phyloP scores from a whole-genome alignment of 768 basidiomycete genomes.

The Coprinellus micaceus region DNA sequence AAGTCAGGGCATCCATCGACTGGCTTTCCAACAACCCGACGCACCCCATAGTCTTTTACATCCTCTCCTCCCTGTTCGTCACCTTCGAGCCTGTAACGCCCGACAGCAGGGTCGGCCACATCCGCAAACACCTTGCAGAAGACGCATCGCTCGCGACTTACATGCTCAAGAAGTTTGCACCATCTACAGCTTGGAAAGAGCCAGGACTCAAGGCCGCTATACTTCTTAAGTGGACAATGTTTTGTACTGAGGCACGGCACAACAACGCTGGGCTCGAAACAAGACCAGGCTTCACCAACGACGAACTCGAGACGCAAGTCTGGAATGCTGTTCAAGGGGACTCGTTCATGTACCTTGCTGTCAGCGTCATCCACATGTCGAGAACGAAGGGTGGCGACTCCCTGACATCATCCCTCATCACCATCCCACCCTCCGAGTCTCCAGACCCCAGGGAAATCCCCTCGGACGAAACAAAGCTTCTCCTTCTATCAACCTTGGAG shows the following conservation, averaged over 20 bases:
- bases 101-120: constrained; percentile 36
- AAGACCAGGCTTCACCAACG: constrained; percentile 63
- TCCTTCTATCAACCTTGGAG: constrained; percentile 64
- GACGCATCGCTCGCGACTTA: constrained; percentile 46
- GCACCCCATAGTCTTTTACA: constrained; percentile 65
- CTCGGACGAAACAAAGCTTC: constrained; percentile 48
- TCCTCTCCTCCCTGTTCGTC: constrained; percentile 61
- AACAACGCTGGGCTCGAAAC: constrained; percentile 63
- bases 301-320: constrained; percentile 77
- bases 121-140: constrained; percentile 46
- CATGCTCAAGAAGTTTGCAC: constrained; percentile 57
- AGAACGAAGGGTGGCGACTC: constrained; percentile 34
- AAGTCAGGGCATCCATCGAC: constrained; percentile 62
- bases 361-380: constrained; percentile 56
- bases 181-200: constrained; percentile 61
- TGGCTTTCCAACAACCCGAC: constrained; percentile 67
- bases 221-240: constrained; percentile 85
- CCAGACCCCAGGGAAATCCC: constrained; percentile 45
- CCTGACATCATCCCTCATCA: constrained; percentile 33
- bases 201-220: constrained; percentile 66
- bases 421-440: constrained; percentile 34
- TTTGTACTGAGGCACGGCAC: constrained; percentile 73
- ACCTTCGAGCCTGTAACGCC: constrained; percentile 68
- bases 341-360: constrained; percentile 68
- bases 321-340: constrained; percentile 83